Evolutionary conservation across 768 basidiomycete genomes (phyloP).

Genomic region (Strobilomyces dryophilus): DNA sequence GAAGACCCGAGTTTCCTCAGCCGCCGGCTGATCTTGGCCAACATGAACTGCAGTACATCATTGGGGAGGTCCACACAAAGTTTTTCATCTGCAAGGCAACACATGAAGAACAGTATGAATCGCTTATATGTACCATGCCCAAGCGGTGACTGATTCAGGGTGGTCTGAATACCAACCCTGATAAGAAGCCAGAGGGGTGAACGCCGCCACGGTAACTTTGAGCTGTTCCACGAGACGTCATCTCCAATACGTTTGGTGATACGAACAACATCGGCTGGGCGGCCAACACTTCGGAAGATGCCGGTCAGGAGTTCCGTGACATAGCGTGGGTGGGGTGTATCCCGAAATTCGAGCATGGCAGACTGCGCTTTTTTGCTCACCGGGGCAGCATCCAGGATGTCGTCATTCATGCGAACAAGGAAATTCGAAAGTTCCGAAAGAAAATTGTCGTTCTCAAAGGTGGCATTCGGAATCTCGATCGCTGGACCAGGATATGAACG

Average conservation of each 20-base stretch:
- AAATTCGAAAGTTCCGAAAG: constrained; percentile 35
- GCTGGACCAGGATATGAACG: constrained; percentile 47
- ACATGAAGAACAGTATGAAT: constrained; percentile 33
- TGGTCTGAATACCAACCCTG: constrained; percentile 43
- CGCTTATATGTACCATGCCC: constrained; percentile 26
- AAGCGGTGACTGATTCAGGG: constrained; percentile 18
- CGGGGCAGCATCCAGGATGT: constrained; percentile 33
- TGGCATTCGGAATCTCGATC: constrained; percentile 30
- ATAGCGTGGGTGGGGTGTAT: constrained; percentile 42
- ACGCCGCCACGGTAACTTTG: constrained; percentile 44
- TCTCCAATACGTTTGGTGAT: constrained; percentile 44
- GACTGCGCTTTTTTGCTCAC: constrained; percentile 37
- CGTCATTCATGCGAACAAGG: constrained; percentile 32
- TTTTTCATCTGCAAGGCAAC: constrained; percentile 10
- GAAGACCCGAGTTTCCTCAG: constrained; percentile 9
- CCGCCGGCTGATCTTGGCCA: constrained; percentile 24
- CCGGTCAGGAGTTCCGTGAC: constrained; percentile 46
- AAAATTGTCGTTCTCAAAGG: constrained; percentile 30
- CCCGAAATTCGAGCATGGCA: constrained; percentile 34
- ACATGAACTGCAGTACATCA: constrained; percentile 29
- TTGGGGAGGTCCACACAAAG: constrained; percentile 23
- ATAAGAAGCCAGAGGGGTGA: constrained; percentile 48
- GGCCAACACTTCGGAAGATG: constrained; percentile 39
- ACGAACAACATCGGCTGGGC: constrained; percentile 25
- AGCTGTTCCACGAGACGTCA: constrained; percentile 40